Evolutionary conservation across 1,139 yeast genomes (phyloP), one percentile per base, ranked within the genome.

Genomic region (Waltiozyma sp.): DNA sequence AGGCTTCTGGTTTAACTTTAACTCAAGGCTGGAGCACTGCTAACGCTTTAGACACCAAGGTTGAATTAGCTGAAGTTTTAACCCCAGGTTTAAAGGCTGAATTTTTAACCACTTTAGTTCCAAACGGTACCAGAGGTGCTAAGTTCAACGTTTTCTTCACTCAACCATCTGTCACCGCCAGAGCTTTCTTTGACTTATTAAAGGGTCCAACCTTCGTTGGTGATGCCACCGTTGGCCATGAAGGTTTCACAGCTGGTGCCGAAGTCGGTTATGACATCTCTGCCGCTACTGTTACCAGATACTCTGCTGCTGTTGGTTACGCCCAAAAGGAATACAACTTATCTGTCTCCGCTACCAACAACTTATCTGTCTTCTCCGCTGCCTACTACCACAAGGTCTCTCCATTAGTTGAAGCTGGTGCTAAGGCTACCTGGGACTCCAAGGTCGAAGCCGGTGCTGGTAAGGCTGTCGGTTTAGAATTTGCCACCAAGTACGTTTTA

Each of bases 1-100:
- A 88, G 76, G 76, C 89, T 52, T 75, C 94, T 52, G 97, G 97
- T 53, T 74, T 91, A 63, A 80, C 96, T 55, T 72, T 91, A 62
- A 87, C 96, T 57, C 97, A 91, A 73, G 95, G 96, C 61, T 89
- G 97, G 96, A 82, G 88, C 73, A 86, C 95, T 58, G 83, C 95
- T 66, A 91, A 91, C 68, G 76, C 84, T 54, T 73, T 91, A 64
- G 84, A 80, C 74, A 86, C 97, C 71, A 89, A 87, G 77, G 76
- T 91, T 58, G 97, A 89, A 73, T 75, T 91, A 62, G 77, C 82
- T 51, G 95, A 89, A 68, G 84, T 88, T 58, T 77, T 89, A 69
- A 84, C 96, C 52, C 95, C 95, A 58, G 97, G 97, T 58, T 77
- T 91, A 60, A 89, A 88, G 74, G 84, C 94, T 56, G 96, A 89